Evolutionary conservation across 106 monocot species (phyloP), one percentile per base, ranked within the genome.

Genomic region (Dioscorea alata): DNA sequence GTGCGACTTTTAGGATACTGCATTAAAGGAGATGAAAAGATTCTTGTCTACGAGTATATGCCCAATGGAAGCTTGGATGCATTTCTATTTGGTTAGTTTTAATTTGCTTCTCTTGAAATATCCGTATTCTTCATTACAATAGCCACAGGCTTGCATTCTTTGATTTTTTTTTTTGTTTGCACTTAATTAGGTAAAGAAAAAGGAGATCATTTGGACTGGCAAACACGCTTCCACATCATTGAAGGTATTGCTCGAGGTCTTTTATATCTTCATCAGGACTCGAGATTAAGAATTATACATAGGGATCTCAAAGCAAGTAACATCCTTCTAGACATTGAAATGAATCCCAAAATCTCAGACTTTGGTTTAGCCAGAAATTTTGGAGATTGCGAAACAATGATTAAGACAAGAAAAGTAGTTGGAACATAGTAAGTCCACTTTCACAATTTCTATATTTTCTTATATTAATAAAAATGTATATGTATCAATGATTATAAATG

Each of bases 291-390:
- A 42, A 56, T 70, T 5, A 76, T 42, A 6, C 42, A 42, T 10
- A 42, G 42, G 42, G 42, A 42, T 42, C 42, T 42, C 42, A 42
- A 42, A 42, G 70, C 69, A 12, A 64, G 57, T 48, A 76, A 76
- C 49, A 64, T 76, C 14, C 48, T 76, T 10, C 33, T 76, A 8
- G 76, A 76, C 59, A 57, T 28, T 13, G 70, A 63, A 16, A 67
- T 78, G 78, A 78, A 72, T 32, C 66, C 78, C 16, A 78, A 78
- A 52, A 78, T 78, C 5, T 72, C 78, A 23, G 78, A 78, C 33
- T 78, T 78, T 59, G 72, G 72, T 15, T 59, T 72, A 20, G 72
- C 78, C 21, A 72, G 60, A 50, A 66, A 72, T 22, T 71, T 67
- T 15, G 53, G 61, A 50, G 64, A 50, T 12, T 54, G 67, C 14